Evolutionary conservation across 805 yeast genomes (phyloP).

Genomic region (Metschnikowia kofuensis): DNA sequence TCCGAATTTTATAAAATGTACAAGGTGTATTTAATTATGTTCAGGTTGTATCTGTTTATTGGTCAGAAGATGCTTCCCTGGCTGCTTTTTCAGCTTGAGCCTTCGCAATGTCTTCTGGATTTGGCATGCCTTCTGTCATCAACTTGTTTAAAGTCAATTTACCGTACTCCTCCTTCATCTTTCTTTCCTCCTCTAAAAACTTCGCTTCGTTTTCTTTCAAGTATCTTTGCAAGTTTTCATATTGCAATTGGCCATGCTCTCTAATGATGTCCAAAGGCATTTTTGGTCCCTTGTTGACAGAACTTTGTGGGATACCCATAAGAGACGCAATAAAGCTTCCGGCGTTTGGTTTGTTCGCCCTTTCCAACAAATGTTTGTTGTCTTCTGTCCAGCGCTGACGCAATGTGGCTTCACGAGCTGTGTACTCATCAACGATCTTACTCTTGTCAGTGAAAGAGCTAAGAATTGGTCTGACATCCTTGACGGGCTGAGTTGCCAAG

Average conservation of each 20-base stretch:
- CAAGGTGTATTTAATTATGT: constrained; percentile 10
- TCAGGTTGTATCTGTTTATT: constrained; percentile 8
- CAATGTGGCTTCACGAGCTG: constrained; percentile 69
- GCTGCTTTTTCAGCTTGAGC: constrained; percentile 36
- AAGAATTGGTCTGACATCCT: constrained; percentile 88
- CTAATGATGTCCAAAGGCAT: constrained; percentile 87
- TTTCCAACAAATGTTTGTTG: constrained; percentile 34
- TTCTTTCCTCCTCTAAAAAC: constrained; percentile 82
- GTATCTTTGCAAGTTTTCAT: constrained; percentile 69
- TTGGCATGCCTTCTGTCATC: constrained; percentile 78
- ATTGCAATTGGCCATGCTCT: constrained; percentile 89
- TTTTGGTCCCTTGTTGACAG: constrained; percentile 51
- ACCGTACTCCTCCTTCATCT: constrained; percentile 77
- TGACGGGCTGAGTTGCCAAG: constrained; percentile 79
- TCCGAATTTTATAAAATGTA: neutral
- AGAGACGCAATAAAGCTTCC: constrained; percentile 55
- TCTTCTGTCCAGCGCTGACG: constrained; percentile 69
- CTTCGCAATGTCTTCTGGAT: constrained; percentile 60
- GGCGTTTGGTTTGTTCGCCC: constrained; percentile 36
- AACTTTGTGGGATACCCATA: constrained; percentile 57
- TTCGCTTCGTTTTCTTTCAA: constrained; percentile 58
- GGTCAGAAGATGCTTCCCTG: constrained; percentile 10
- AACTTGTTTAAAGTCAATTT: constrained; percentile 80
- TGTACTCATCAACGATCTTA: constrained; percentile 74
- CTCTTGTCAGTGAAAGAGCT: constrained; percentile 65